Base-by-base conservation (phyloP, 2,329 filamentous ascomycete genomes). In the Truncatella angustata region DNA sequence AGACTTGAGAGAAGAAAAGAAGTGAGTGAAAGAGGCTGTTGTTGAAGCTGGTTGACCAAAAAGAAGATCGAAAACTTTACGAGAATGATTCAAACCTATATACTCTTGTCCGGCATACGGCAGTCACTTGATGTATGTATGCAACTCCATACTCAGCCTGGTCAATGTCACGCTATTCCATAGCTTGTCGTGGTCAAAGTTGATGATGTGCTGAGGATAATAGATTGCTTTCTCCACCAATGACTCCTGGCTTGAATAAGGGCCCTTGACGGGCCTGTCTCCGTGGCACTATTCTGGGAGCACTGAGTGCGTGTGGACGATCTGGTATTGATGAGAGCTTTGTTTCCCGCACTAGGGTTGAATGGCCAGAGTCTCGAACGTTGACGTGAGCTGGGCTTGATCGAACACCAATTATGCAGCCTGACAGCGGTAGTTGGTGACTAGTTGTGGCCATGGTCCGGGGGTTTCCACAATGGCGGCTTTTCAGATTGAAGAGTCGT, bases 191-290 rank as follows among this genome's bases (percentile, higher is more conserved):
- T 47, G 28, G 32, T 35, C 30, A 47, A 16, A 47, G 44, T 35
- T 47, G 44, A 47, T 47, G 44, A 47, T 47, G 44, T 49, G 30
- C 34, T 49, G 45, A 49, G 45, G 12, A 18, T 21, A 34, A 35
- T 49, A 49, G 45, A 49, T 49, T 49, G 45, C 34, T 36, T 49
- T 49, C 45, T 49, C 45, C 45, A 49, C 45, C 45, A 49, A 37
- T 49, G 45, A 23, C 9, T 49, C 45, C 45, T 37, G 20, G 20
- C 32, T 49, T 20, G 45, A 49, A 49, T 49, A 49, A 28, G 45
- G 45, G 45, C 32, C 30, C 32, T 37, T 36, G 34, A n/a, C n/a
- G n/a, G n/a, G n/a, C n/a, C n/a, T n/a, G n/a, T n/a, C 45, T 34
- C 37, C 45, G 32, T 30, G 30, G 18, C 45, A 39, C 45, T 49